These are phyloP conservation scores for Trichoderma asperellum DNA, from an alignment of 2,329 filamentous ascomycete species.

Conservation along the genomic window DNA sequence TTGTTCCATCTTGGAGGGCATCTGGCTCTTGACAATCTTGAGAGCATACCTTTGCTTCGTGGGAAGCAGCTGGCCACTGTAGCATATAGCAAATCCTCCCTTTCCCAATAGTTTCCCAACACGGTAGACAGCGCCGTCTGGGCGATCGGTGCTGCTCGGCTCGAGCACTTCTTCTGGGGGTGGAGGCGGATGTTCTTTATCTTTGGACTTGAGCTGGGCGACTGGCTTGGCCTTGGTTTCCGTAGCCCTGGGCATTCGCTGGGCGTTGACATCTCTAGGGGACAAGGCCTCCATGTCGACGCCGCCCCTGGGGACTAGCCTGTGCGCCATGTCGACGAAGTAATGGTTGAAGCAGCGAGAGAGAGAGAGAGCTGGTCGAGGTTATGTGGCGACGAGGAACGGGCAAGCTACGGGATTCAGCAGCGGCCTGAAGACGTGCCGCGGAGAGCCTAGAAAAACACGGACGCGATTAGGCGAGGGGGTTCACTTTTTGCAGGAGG, in stretches of 20 bases:
- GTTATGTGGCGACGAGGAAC: slow-evolving; percentile 3
- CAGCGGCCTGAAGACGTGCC: slow-evolving; percentile 27
- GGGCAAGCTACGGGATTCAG: slow-evolving; percentile 30
- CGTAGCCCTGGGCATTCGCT: slow-evolving; percentile 52
- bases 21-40: slow-evolving; percentile 82
- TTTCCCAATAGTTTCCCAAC: slow-evolving; percentile 76
- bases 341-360: not conserved
- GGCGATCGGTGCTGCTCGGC: slow-evolving; percentile 69
- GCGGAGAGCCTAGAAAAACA: slow-evolving; percentile 18
- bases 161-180: slow-evolving; percentile 64
- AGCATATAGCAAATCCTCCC: slow-evolving; percentile 82
- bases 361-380: not conserved
- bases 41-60: slow-evolving; percentile 72
- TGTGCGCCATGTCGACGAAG: slow-evolving; percentile 49
- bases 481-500: not conserved
- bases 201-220: slow-evolving; percentile 59
- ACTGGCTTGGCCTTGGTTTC: slow-evolving; percentile 58
- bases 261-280: slow-evolving; percentile 66
- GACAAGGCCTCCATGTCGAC: slow-evolving; percentile 66
- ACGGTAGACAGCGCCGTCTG: slow-evolving; percentile 72
- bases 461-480: slow-evolving; percentile 18
- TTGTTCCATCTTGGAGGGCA: slow-evolving; percentile 82
- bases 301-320: slow-evolving; percentile 52
- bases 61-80: slow-evolving; percentile 69
- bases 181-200: slow-evolving; percentile 69